Evolutionary conservation across 192 early-diverging fungal genomes (phyloP).

Genomic region (Spizellomyces punctatus): DNA sequence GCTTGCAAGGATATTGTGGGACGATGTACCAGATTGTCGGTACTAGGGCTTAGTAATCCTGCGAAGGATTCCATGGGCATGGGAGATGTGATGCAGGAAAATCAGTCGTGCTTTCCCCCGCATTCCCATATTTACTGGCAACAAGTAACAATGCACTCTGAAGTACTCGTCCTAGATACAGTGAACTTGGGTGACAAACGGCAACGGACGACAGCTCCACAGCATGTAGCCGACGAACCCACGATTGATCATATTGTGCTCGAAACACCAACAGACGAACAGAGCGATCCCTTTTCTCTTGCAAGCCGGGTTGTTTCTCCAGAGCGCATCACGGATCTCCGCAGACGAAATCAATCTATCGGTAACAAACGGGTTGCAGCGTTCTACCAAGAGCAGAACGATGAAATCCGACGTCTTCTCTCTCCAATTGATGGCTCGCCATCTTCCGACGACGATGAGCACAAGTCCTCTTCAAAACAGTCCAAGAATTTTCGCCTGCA

Average conservation of each 20-base stretch:
- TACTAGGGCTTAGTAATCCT: no score
- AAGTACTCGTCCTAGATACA: no score
- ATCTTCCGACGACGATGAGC: neutral
- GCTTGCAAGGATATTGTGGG: no score
- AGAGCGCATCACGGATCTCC: slow-evolving; percentile 8
- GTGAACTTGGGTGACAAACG: no score
- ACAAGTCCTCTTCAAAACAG: no score
- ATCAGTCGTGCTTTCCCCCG: no score
- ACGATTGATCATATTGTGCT: neutral
- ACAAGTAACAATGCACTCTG: no score
- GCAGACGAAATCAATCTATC: neutral
- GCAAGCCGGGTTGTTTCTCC: slow-evolving; percentile 2
- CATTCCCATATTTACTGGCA: no score
- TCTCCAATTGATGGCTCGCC: neutral
- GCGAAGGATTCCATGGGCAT: no score
- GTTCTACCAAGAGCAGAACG: slow-evolving; percentile 16
- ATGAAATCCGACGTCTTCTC: slow-evolving; percentile 10
- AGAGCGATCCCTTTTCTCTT: slow-evolving; percentile 6
- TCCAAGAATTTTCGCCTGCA: slow-evolving; percentile 34
- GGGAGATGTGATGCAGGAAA: no score
- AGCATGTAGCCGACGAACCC: neutral
- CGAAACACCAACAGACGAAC: neutral
- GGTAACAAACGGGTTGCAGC: slow-evolving; percentile 11
- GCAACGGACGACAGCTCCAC: neutral
- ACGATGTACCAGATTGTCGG: no score